Conservation (phyloP, 768 basidiomycete genomes). For the Gymnopilus dilepis region DNA sequence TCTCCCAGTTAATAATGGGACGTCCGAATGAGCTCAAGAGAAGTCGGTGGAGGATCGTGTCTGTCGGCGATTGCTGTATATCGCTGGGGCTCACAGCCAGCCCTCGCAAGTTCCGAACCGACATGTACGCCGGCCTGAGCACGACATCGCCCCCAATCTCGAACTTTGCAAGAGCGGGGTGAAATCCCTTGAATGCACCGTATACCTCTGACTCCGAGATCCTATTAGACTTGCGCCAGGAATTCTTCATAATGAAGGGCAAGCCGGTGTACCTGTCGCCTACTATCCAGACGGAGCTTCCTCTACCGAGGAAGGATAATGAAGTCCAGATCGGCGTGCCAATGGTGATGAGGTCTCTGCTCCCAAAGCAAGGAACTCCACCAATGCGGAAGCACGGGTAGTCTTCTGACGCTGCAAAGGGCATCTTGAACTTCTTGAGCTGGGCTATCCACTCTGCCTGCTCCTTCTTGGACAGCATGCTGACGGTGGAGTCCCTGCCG, state of each 20-base stretch:
- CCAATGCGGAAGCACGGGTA: neutral
- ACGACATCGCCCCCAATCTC: constrained; percentile 20
- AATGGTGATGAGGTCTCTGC: neutral
- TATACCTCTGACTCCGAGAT: neutral
- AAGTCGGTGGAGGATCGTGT: constrained; percentile 17
- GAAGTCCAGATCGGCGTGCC: neutral
- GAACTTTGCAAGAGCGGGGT: constrained; percentile 24
- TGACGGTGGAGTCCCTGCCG: neutral
- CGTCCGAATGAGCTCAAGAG: constrained; percentile 23
- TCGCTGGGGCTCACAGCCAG: too few relatives aligned
- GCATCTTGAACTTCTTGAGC: neutral
- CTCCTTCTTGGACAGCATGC: neutral
- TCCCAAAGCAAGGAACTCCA: neutral
- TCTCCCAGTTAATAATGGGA: constrained; percentile 24
- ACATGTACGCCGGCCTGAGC: constrained; percentile 20
- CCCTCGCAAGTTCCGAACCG: neutral
- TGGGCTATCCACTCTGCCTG: neutral
- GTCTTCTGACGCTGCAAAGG: neutral
- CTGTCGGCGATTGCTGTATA: too few relatives aligned
- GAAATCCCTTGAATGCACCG: neutral
- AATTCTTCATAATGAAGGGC: neutral
- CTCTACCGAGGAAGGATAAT: neutral
- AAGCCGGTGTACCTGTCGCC: neutral
- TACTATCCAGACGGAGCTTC: neutral
- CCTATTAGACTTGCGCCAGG: neutral